phyloP scores from a whole-genome alignment of 1,284 basidiomycete species.

The Schizophyllum commune region DNA sequence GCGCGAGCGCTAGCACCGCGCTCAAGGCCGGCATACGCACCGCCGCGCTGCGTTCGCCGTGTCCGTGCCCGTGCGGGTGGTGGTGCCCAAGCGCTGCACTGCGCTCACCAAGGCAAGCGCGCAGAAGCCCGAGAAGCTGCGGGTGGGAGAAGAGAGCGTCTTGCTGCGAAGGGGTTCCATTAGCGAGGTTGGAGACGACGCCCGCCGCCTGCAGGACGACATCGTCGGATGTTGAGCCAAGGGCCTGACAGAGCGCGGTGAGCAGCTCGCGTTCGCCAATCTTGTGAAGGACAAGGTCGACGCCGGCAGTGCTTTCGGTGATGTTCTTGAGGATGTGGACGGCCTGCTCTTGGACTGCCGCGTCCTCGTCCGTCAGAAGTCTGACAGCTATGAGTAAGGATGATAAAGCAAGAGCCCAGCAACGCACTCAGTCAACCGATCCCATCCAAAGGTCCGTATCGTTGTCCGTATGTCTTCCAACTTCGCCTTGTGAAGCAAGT shows the following conservation, averaged over 20 bases:
- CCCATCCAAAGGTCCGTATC: slow-evolving; percentile 62
- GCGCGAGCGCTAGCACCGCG: slow-evolving; percentile 47
- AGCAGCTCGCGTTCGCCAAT: slow-evolving; percentile 41
- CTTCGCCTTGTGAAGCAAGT: slow-evolving; percentile 57
- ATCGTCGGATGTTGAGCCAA: slow-evolving; percentile 23
- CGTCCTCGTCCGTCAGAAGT: slow-evolving; percentile 40
- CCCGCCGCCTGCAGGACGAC: slow-evolving; percentile 38
- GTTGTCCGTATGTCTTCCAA: slow-evolving; percentile 53
- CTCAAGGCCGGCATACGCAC: slow-evolving; percentile 53
- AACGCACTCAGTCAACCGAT: slow-evolving; percentile 40
- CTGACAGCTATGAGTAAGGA: slow-evolving; percentile 21
- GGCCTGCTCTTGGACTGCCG: slow-evolving; percentile 58
- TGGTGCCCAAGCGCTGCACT: neutral
- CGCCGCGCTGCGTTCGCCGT: slow-evolving; percentile 31
- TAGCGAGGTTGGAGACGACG: slow-evolving; percentile 57
- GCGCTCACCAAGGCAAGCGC: slow-evolving; percentile 44
- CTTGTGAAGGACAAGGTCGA: slow-evolving; percentile 49
- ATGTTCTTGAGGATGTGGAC: slow-evolving; percentile 57
- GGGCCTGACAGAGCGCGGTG: slow-evolving; percentile 32
- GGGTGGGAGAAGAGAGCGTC: slow-evolving; percentile 40
- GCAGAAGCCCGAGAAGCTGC: slow-evolving; percentile 43
- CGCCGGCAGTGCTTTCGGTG: slow-evolving; percentile 50
- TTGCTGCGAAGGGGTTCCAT: slow-evolving; percentile 42
- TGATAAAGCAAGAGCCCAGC: neutral
- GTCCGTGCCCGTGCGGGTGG: no score